Percentiles rank a stretch among this genome's conserved stretches.
Conservation (phyloP, 2,329 filamentous ascomycete species). For the Remersonia thermophila region DNA sequence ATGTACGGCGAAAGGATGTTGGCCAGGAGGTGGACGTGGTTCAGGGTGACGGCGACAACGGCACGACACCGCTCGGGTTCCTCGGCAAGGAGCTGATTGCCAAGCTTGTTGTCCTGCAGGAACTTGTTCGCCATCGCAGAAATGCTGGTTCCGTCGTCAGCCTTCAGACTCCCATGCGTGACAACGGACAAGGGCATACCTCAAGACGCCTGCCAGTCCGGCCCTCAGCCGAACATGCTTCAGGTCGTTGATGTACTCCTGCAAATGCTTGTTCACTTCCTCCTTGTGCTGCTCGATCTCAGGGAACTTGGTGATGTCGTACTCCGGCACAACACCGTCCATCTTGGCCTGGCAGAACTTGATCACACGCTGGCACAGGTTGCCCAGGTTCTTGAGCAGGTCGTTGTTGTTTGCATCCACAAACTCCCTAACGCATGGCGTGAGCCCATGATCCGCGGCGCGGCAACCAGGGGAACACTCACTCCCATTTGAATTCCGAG, state of each 20-base stretch:
- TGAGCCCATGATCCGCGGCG: no score
- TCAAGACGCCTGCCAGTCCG: conserved; percentile 51
- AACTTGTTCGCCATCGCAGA: conserved; percentile 44
- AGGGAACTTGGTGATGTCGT: conserved; percentile 40
- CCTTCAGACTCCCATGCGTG: background rate
- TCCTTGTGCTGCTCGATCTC: conserved; percentile 40
- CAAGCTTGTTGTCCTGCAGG: conserved; percentile 28
- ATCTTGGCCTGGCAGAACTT: conserved; percentile 71
- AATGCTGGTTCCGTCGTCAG: conserved; percentile 25
- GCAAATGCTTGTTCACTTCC: conserved; percentile 54
- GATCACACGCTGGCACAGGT: conserved; percentile 61
- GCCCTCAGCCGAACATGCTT: conserved; percentile 60
- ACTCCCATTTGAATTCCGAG: conserved; percentile 77
- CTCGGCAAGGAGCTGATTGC: conserved; percentile 37
- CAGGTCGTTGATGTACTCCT: conserved; percentile 53
- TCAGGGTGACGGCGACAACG: conserved; percentile 67
- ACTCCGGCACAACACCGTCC: conserved; percentile 55
- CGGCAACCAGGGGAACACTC: conserved; percentile 5
- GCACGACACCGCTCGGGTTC: conserved; percentile 42
- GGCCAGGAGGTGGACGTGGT: conserved; percentile 72
- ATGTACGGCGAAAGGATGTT: conserved; percentile 74
- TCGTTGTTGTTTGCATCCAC: conserved; percentile 69
- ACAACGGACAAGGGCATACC: no score
- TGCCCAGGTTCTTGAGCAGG: conserved; percentile 63
- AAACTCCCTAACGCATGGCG: conserved; percentile 6